Percentiles rank a stretch among this genome's conserved stretches.
These are phyloP conservation scores for Pythium phragmitis DNA, from an alignment of 352 stramenopile species.

Conservation along the genomic window DNA sequence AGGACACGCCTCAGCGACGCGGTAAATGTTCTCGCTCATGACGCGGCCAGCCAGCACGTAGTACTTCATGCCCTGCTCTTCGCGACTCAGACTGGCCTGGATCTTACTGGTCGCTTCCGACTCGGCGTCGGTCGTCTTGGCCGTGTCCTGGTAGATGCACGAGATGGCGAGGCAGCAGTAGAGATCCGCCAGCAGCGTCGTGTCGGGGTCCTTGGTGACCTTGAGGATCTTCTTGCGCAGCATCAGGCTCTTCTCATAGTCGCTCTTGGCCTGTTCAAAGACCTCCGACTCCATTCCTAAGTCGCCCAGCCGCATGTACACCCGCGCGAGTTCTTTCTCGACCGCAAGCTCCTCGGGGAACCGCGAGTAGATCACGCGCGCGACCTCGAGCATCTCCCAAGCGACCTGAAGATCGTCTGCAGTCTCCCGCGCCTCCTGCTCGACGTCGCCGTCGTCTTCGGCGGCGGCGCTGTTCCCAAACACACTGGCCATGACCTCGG, in stretches of 20 bases:
- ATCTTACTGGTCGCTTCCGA: constrained; percentile 19
- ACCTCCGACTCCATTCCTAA: constrained; percentile 80
- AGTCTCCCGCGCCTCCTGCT: constrained; percentile 54
- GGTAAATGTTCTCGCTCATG: constrained; percentile 82
- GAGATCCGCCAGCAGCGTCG: constrained; percentile 74
- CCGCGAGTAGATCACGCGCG: constrained; percentile 78
- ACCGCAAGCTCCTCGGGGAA: constrained; percentile 65
- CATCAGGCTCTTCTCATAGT: constrained; percentile 79
- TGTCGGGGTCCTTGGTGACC: constrained; percentile 61
- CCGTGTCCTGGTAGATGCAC: constrained; percentile 77
- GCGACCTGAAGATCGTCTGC: constrained; percentile 79
- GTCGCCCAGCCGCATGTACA: constrained; percentile 81
- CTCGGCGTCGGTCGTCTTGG: constrained; percentile 13
- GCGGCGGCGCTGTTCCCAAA: constrained; percentile 39
- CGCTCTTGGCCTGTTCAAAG: constrained; percentile 68
- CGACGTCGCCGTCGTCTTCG: constrained; percentile 40
- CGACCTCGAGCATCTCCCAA: constrained; percentile 87
- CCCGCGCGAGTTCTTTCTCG: constrained; percentile 73
- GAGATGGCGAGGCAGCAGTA: constrained; percentile 85
- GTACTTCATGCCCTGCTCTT: constrained; percentile 70
- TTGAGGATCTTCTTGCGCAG: constrained; percentile 73
- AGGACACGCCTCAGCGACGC: constrained; percentile 40
- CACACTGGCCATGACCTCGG: constrained; percentile 36
- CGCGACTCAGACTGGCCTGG: constrained; percentile 29
- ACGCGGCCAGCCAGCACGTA: constrained; percentile 80